Base-by-base conservation (phyloP, 148 eudicot species). In the Drosera capensis region DNA sequence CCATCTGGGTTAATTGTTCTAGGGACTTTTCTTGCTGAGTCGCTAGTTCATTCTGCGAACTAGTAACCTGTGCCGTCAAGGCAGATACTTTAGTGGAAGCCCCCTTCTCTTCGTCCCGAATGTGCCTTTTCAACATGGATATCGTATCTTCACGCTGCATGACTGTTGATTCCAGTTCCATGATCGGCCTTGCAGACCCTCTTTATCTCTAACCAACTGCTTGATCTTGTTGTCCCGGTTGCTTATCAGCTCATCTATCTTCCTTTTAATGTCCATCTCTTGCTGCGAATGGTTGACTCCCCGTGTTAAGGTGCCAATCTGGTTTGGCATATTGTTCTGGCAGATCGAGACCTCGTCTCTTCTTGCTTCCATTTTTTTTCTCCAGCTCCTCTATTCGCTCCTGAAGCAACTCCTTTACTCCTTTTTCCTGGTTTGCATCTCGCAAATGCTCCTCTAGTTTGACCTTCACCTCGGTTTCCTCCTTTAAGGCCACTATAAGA, bases 211-310 rank as follows among this genome's bases (percentile, higher is more conserved):
- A 3, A 4, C 6, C 31, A 28, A 28, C 31, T 9, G 31, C 4
- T 43, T 26, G 46, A 63, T 48, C 54, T 70, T 70, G 14, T 18
- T 35, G 39, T 63, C 56, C 19, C 51, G 66, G 42, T 38, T 41
- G 43, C 50, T 49, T 45, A 56, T 22, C 25, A 55, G 68, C 46
- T 64, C 55, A 21, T 71, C 63, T 8, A 65, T 52, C 40, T 52
- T 52, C 13, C 28, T 23, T 45, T 53, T 45, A 30, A 57, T 20
- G 39, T 53, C 67, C 8, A 48, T 38, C 52, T 55, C 68, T 57
- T 59, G 65, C 46, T 66, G 67, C n/a, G 68, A 34, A 25, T 58
- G 53, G 28, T 40, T 66, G 8, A 76, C 57, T 15, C 72, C 64
- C 23, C 52, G 39, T 1, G 58, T 64, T 25, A 68, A 60, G 28